Conservation (phyloP, 2,329 filamentous ascomycete species). For the Ophiocordyceps camponoti-floridani region DNA sequence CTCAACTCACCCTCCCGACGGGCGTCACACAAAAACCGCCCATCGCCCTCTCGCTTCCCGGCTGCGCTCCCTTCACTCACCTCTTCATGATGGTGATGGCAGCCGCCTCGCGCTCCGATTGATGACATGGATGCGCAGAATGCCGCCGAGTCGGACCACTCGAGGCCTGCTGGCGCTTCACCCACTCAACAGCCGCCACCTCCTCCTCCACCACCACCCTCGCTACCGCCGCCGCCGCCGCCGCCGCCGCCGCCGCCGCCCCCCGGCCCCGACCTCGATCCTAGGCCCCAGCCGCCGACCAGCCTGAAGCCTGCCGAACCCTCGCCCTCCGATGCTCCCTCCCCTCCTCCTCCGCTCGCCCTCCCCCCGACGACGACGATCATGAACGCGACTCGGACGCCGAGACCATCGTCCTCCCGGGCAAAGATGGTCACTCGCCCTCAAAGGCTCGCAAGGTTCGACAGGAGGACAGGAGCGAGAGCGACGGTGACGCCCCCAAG, state of each 20-base stretch:
- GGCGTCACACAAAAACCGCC: not conserved
- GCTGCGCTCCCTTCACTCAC: conserved; percentile 4
- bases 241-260: not conserved
- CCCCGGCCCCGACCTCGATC: conserved; percentile 6
- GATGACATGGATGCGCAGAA: conserved; percentile 54
- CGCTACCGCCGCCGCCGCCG: not conserved
- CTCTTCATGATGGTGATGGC: conserved; percentile 40
- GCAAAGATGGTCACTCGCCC: conserved; percentile 45
- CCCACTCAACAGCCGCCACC: conserved; percentile 21
- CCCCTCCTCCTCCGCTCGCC: conserved; percentile 4
- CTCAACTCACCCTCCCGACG: not conserved
- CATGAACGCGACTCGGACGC: conserved; percentile 50
- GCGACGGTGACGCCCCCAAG: conserved; percentile 22
- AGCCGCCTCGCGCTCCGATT: conserved; percentile 29
- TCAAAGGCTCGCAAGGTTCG: conserved; percentile 46
- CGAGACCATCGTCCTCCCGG: conserved; percentile 51
- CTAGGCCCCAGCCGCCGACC: conserved; percentile 4
- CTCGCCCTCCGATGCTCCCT: not conserved
- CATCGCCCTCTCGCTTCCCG: not conserved
- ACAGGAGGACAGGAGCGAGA: conserved; percentile 44
- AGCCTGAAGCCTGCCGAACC: conserved; percentile 1
- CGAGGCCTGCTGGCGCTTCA: conserved; percentile 34
- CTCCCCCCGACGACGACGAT: conserved; percentile 20
- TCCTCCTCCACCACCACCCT: not conserved
- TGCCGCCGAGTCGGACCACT: conserved; percentile 43